These are phyloP conservation scores for Pseudozyma pruni DNA, from an alignment of 1,284 basidiomycete species.

Conservation along the genomic window DNA sequence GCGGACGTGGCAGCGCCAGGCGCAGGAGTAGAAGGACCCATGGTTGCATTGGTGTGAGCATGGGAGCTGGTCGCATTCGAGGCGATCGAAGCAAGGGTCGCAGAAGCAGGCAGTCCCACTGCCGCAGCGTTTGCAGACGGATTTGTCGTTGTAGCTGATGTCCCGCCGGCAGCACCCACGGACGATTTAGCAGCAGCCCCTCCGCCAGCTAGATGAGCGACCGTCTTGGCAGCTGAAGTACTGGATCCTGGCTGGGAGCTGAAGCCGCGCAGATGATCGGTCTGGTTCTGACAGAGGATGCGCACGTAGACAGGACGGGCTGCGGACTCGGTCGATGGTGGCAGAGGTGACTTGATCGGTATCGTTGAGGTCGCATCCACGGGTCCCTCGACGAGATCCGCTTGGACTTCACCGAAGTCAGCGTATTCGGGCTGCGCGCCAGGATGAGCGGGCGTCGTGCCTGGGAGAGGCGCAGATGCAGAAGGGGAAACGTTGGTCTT, in stretches of 20 bases:
- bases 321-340: constrained; percentile 4
- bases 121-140: constrained; percentile 7
- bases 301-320: constrained; percentile 42
- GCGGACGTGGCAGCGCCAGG: constrained; percentile 4
- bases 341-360: neutral
- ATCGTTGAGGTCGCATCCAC: constrained; percentile 8
- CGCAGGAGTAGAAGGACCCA: constrained; percentile 26
- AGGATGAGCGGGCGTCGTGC: neutral
- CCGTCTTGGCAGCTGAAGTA: constrained; percentile 23
- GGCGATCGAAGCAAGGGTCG: constrained; percentile 41
- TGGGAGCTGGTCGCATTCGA: constrained; percentile 51
- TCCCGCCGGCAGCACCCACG: constrained; percentile 8
- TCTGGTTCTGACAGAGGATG: constrained; percentile 57
- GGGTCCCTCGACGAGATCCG: constrained; percentile 23
- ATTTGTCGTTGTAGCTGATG: constrained; percentile 1
- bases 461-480: neutral
- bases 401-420: constrained; percentile 36
- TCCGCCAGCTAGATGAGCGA: constrained; percentile 37
- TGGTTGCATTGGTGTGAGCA: constrained; percentile 31
- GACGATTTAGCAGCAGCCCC: constrained; percentile 15
- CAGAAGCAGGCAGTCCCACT: constrained; percentile 31
- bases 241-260: constrained; percentile 12
- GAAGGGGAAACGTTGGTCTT: neutral
- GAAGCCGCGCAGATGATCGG: constrained; percentile 51
- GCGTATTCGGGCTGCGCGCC: constrained; percentile 12